Percentiles rank a stretch among this genome's conserved stretches.
Evolutionary conservation across 352 stramenopile species (phyloP).

Genomic region (Phytopythium cucurbitacearum): DNA sequence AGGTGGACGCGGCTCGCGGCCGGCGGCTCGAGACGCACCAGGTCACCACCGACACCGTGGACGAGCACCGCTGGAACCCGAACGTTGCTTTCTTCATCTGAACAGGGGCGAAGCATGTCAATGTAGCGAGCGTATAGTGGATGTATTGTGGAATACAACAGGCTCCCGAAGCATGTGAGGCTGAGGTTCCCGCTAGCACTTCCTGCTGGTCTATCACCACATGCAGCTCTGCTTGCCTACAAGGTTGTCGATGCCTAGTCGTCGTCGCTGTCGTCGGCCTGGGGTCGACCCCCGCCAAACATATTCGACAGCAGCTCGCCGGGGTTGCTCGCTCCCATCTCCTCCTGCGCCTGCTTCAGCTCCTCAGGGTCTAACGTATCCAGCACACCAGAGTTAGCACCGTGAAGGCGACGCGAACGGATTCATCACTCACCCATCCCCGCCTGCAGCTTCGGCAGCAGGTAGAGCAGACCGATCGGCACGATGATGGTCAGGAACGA

Average conservation of each 20-base stretch:
- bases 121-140: background rate
- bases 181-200: too few relatives aligned
- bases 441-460: constrained; percentile 78
- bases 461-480: constrained; percentile 71
- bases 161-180: background rate
- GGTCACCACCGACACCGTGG: constrained; percentile 68
- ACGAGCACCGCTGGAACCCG: constrained; percentile 63
- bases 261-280: constrained; percentile 68
- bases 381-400: background rate
- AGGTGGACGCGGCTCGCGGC: constrained; percentile 33
- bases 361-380: constrained; percentile 61
- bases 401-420: constrained; percentile 5
- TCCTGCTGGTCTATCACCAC: too few relatives aligned
- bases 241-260: constrained; percentile 29
- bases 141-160: background rate
- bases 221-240: background rate
- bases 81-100: constrained; percentile 77
- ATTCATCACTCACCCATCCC: constrained; percentile 55
- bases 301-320: constrained; percentile 64
- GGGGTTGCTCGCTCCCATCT: constrained; percentile 72
- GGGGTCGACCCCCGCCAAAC: constrained; percentile 54
- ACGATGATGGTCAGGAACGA: constrained; percentile 80
- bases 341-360: constrained; percentile 84
- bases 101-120: background rate
- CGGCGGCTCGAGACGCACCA: constrained; percentile 42